Base-by-base conservation (phyloP, 2,329 filamentous ascomycete genomes). In the Aspergillus thermomutatus region DNA sequence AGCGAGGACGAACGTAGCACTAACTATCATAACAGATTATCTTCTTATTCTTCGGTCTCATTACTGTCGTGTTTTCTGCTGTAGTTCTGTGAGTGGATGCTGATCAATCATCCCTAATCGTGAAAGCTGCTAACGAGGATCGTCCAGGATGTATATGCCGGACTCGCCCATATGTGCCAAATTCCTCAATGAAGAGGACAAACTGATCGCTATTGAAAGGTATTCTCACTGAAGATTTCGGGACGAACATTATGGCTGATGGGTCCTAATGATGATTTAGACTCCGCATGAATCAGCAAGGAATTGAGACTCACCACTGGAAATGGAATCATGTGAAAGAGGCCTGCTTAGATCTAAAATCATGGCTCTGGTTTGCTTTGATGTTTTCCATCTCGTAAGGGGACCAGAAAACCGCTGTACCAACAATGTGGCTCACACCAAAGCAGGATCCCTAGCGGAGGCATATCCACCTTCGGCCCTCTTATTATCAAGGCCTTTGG, bases 91-190 rank as follows among this genome's bases (percentile, higher is more conserved):
- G 54, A 62, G 70, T 47, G 3, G 19, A n/a, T 17, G 31, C 31
- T n/a, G 14, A 3, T 26, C 3, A 10, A 17, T 10, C 6, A 21
- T 3, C 19, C 2, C 31, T 37, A 23, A 4, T 6, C 3, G 19
- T 21, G 21, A 1, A 26, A 25, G 8, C 10, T 7, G 11, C 56
- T 59, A 25, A 64, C 43, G 0, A 9, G 5, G 14, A 17, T 26
- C 52, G 3, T 11, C 4, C 37, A 68, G 65, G 7, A 17, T 80
- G 19, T 80, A 82, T 52, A 85, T 89, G 78, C 87, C 87, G 0
- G 86, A 89, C 62, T 86, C 83, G 0, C 86, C 86, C 0, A 80
- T 86, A 64, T 78, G 82, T 23, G 80, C 84, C 1, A 82, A 80
- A 21, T 87, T 86, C 50, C 75, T 87, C 1, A 76, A 72, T 0